Evolutionary conservation across 1,284 basidiomycete genomes (phyloP).

Genomic region (Xanthoconium separans): DNA sequence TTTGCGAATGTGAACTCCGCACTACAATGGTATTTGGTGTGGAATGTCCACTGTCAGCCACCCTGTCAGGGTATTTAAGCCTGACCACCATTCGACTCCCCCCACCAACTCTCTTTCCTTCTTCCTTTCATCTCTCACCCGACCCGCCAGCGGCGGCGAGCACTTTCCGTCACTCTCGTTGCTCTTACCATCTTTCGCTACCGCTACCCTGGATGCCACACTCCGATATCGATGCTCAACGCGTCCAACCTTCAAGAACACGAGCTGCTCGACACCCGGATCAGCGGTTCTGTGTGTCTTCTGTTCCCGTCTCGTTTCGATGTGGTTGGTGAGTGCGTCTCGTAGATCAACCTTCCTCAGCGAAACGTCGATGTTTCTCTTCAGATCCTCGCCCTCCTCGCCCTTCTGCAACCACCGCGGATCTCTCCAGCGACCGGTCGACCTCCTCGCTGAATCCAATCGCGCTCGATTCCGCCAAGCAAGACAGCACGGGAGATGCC

Average conservation of each 20-base stretch:
- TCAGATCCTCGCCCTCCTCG: not conserved
- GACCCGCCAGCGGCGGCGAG: not conserved
- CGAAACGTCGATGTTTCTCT: not conserved
- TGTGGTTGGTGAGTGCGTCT: too few relatives aligned
- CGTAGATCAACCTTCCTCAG: too few relatives aligned
- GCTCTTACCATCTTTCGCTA: not conserved
- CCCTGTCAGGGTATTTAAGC: conserved; percentile 18
- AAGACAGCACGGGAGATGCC: conserved; percentile 10
- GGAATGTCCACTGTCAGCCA: not conserved
- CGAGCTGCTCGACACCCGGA: conserved; percentile 4
- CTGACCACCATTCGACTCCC: not conserved
- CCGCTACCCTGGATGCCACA: conserved; percentile 2
- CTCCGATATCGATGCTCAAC: not conserved
- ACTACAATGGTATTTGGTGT: conserved; percentile 1
- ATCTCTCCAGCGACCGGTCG: not conserved
- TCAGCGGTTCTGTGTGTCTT: too few relatives aligned
- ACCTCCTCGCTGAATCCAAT: not conserved
- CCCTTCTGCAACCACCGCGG: not conserved
- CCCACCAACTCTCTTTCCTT: not conserved
- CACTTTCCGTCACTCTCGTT: not conserved
- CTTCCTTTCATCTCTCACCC: not conserved
- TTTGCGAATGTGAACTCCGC: not conserved
- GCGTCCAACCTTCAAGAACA: not conserved
- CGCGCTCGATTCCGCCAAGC: not conserved
- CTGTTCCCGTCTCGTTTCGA: too few relatives aligned